phyloP scores from a whole-genome alignment of 208 protist genomes.

The Wallacemonas collosoma region DNA sequence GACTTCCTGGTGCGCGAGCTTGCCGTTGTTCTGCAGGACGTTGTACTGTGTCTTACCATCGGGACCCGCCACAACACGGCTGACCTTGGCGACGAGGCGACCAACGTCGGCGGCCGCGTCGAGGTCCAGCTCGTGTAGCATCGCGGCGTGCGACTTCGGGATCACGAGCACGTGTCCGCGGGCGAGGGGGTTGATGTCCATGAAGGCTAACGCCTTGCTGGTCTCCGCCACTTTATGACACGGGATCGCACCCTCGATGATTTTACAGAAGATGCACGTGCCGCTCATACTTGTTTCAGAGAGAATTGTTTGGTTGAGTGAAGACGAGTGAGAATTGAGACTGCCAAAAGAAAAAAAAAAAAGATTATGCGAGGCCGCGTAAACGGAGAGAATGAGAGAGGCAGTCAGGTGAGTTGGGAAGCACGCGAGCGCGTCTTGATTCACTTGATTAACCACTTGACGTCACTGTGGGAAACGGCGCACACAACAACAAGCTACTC shows the following conservation, averaged over 20 bases:
- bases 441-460: no score
- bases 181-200: slow-evolving; percentile 89
- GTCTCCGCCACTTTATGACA: slow-evolving; percentile 89
- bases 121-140: slow-evolving; percentile 75
- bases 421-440: no score
- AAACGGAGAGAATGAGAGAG: no score
- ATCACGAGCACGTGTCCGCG: slow-evolving; percentile 86
- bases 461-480: no score
- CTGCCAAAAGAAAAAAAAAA: no score
- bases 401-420: no score
- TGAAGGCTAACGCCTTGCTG: slow-evolving; percentile 77
- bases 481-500: no score
- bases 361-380: no score
- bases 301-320: neutral
- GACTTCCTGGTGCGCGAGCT: slow-evolving; percentile 91
- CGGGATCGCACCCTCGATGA: slow-evolving; percentile 77
- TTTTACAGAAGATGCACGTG: slow-evolving; percentile 89
- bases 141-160: slow-evolving; percentile 77
- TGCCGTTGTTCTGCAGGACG: slow-evolving; percentile 94
- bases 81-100: slow-evolving; percentile 50
- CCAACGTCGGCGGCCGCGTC: slow-evolving; percentile 77
- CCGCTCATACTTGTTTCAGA: slow-evolving; percentile 22
- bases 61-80: slow-evolving; percentile 63
- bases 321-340: no score
- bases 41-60: slow-evolving; percentile 86